phyloP scores from a whole-genome alignment of 306 rosid genomes.

The Quercus dentata region DNA sequence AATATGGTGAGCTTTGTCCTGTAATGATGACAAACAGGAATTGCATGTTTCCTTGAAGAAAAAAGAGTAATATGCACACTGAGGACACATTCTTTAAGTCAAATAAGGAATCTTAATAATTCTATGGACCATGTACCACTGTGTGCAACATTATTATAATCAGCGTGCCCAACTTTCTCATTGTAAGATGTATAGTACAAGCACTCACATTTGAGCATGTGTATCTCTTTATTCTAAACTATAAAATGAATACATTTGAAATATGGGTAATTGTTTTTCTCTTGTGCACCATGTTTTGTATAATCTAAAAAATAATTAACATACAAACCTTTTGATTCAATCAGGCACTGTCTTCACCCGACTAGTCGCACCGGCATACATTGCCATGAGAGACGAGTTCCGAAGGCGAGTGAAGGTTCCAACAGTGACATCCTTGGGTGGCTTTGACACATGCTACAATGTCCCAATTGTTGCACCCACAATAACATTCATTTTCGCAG shows the following conservation, averaged over 20 bases:
- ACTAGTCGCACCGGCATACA: constrained; percentile 66
- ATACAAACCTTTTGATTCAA: neutral
- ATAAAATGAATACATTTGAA: too few species aligned
- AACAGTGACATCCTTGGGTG: constrained; percentile 61
- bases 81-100: neutral
- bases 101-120: neutral
- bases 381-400: constrained; percentile 70
- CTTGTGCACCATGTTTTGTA: neutral
- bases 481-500: constrained; percentile 74
- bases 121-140: neutral
- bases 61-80: too few species aligned
- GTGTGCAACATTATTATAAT: too few species aligned
- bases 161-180: too few species aligned
- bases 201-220: too few species aligned
- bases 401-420: constrained; percentile 48
- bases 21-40: neutral
- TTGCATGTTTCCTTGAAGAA: neutral
- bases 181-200: too few species aligned
- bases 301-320: neutral
- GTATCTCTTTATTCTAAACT: too few species aligned
- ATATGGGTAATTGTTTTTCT: too few species aligned
- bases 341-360: constrained; percentile 89
- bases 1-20: neutral
- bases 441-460: constrained; percentile 86
- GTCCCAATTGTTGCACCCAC: constrained; percentile 69